Evolutionary conservation across 2,329 filamentous ascomycete species (phyloP).

Genomic region (Aspergillus fijiensis): DNA sequence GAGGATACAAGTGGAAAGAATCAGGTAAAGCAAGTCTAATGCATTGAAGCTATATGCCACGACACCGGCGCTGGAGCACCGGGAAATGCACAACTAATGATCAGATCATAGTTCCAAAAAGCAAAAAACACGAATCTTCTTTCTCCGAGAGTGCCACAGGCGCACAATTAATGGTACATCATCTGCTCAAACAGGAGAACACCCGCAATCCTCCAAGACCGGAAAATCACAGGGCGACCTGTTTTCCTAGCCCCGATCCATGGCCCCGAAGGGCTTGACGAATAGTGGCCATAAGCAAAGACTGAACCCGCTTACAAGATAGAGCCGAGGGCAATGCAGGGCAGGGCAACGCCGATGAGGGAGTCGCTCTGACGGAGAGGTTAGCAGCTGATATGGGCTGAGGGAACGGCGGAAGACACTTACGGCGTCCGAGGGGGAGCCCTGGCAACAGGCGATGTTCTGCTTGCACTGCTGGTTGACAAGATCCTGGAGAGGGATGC

Average conservation of each 20-base stretch:
- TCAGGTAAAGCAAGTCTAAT: slow-evolving; percentile 15
- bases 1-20: background rate
- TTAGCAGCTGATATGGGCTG: background rate
- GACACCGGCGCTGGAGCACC: slow-evolving; percentile 13
- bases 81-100: slow-evolving; percentile 10
- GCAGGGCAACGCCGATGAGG: slow-evolving; percentile 37
- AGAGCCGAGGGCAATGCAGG: slow-evolving; percentile 41
- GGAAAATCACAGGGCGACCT: slow-evolving; percentile 8
- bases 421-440: slow-evolving; percentile 33
- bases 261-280: background rate
- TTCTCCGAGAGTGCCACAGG: slow-evolving; percentile 32
- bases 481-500: slow-evolving; percentile 31
- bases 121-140: slow-evolving; percentile 28
- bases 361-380: slow-evolving; percentile 25
- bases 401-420: slow-evolving; percentile 6
- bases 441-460: slow-evolving; percentile 44
- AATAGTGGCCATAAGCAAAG: background rate
- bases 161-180: slow-evolving; percentile 32
- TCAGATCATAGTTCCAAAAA: slow-evolving; percentile 12
- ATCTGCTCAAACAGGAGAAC: slow-evolving; percentile 20
- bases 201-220: slow-evolving; percentile 19
- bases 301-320: slow-evolving; percentile 34
- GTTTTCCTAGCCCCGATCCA: slow-evolving; percentile 17
- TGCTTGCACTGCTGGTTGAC: slow-evolving; percentile 43
- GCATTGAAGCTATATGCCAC: slow-evolving; percentile 20